phyloP scores from a whole-genome alignment of 2,329 filamentous ascomycete species.

The Fusarium graminum region DNA sequence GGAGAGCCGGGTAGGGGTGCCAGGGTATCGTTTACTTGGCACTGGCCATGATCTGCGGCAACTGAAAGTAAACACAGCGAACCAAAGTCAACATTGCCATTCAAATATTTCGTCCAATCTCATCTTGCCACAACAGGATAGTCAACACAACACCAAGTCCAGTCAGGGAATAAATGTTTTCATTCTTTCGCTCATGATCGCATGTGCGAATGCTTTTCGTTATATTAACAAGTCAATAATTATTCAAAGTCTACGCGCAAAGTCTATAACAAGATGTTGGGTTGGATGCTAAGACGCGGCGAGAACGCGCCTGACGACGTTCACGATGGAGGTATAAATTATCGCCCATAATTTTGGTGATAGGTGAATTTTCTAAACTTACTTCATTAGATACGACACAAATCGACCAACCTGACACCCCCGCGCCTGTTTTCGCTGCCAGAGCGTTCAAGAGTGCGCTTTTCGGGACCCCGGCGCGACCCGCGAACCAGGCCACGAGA shows the following conservation, averaged over 20 bases:
- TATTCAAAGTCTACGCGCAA: constrained; percentile 13
- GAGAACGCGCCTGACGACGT: constrained; percentile 55
- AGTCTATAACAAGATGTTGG: constrained; percentile 61
- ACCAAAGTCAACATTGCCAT: constrained; percentile 39
- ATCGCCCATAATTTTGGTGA: background rate
- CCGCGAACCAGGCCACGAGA: constrained; percentile 51
- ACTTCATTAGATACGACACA: constrained; percentile 57
- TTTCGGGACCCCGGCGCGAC: constrained; percentile 69
- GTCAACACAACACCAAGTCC: constrained; percentile 14
- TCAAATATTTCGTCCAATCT: constrained; percentile 27
- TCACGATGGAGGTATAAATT: constrained; percentile 50
- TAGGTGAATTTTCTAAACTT: constrained; percentile 2
- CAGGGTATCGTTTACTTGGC: constrained; percentile 16
- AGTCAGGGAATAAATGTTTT: constrained; percentile 31
- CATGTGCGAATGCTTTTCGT: constrained; percentile 21
- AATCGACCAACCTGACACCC: constrained; percentile 72
- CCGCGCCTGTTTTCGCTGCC: constrained; percentile 75
- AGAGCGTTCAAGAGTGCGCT: constrained; percentile 73
- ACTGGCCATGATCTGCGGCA: constrained; percentile 26
- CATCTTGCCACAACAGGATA: constrained; percentile 25
- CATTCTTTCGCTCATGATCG: constrained; percentile 25
- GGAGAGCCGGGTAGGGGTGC: constrained; percentile 13
- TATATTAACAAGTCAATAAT: background rate
- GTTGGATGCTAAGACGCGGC: constrained; percentile 68
- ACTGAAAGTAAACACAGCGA: constrained; percentile 43